Conservation (phyloP, 306 rosid genomes). For the Ceratonia siliqua region DNA sequence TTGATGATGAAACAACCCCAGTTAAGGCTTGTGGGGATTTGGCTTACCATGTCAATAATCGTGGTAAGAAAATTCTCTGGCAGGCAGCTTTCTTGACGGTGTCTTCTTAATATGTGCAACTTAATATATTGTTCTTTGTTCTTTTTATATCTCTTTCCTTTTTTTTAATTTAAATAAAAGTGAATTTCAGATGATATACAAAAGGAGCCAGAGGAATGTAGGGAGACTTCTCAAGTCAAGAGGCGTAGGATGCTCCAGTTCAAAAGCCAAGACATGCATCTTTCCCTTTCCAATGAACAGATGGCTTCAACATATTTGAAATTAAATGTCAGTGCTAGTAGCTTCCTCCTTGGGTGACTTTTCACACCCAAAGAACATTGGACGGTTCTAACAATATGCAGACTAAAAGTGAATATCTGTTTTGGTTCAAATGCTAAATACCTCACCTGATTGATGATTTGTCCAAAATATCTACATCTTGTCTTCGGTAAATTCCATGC, state of each 20-base stretch:
- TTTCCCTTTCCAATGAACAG: slow-evolving; percentile 54
- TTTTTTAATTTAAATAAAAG: slow-evolving; percentile 31
- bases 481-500: slow-evolving; percentile 19
- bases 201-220: slow-evolving; percentile 61
- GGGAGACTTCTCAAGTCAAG: slow-evolving; percentile 73
- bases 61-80: slow-evolving; percentile 40
- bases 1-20: slow-evolving; percentile 89
- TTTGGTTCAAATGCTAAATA: not conserved
- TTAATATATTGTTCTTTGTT: slow-evolving; percentile 6
- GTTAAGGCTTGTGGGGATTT: slow-evolving; percentile 87
- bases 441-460: not conserved
- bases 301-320: slow-evolving; percentile 55
- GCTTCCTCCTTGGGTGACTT: slow-evolving; percentile 24
- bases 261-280: slow-evolving; percentile 47
- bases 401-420: not conserved
- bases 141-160: slow-evolving; percentile 23
- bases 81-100: slow-evolving; percentile 12
- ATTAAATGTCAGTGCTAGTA: slow-evolving; percentile 60
- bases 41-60: slow-evolving; percentile 56
- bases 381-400: slow-evolving; percentile 1
- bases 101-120: slow-evolving; percentile 25
- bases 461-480: slow-evolving; percentile 18
- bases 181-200: slow-evolving; percentile 54
- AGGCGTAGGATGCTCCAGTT: slow-evolving; percentile 93
- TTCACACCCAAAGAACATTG: not conserved